Evolutionary conservation across 768 basidiomycete genomes (phyloP), one percentile per base, ranked within the genome.

Genomic region (Tulasnella sp.): DNA sequence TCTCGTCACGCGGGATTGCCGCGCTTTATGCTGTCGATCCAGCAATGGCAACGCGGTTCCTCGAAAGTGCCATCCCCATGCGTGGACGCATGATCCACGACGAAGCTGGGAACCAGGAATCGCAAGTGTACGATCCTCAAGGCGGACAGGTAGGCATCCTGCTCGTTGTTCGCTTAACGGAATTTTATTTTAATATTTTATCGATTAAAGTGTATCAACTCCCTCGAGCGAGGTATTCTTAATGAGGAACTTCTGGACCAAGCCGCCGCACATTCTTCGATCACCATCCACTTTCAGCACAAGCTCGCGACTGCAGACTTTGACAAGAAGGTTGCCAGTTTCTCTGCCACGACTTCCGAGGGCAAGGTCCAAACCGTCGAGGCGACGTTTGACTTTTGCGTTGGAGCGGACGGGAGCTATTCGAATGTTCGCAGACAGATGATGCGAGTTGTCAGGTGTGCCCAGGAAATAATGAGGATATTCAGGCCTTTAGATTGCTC

Each of bases 391-490:
- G 90, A 93, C 83, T 86, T 95, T 76, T 93, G 92, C 82, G 85
- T 99, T 77, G 97, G 96, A 73, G 92, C 93, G 79, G 97, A 99
- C 84, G 97, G 97, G 42, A 94, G 92, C 82, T 93, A 96, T 87
- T 96, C 93, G 76, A 86, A 94, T 80, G 90, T 97, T 78, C 88
- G 97, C 82, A 87, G 91, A 81, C 93, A 98, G 86, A 88, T 99
- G 90, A 98, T 98, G 97, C 88, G 93, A 79, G 93, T 94, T 76
- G 89, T 93, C 79, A 89, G 94, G 96, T 95, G 83, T 81, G 89
- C 83, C 71, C 17, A n/a, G n/a, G 25, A 58, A n/a, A 4, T 25
- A 38, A 70, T n/a, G 19, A 15, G 25, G 31, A 38, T 2, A 37
- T 6, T 40, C 17, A 29, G 58, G 25, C 22, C 14, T 8, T 64